These are phyloP conservation scores for Aphanoascus verrucosus DNA, from an alignment of 2,329 filamentous ascomycete species.

Conservation along the genomic window DNA sequence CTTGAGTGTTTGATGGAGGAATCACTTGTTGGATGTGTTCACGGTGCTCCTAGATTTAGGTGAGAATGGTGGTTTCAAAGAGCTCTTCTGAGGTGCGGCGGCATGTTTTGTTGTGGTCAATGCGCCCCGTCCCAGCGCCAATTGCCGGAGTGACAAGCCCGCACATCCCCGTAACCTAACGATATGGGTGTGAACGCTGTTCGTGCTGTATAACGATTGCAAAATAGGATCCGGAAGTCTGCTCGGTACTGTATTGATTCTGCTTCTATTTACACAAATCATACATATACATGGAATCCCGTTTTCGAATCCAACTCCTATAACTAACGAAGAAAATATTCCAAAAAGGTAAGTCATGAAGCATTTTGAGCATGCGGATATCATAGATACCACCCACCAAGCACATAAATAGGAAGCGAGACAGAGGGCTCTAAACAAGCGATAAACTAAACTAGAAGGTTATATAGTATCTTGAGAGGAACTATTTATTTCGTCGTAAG, in stretches of 20 bases:
- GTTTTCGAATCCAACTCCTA: constrained; percentile 5
- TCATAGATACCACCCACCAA: background rate
- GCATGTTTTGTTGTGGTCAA: constrained; percentile 4
- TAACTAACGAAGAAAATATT: background rate
- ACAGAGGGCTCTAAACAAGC: background rate
- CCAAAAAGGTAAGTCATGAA: background rate
- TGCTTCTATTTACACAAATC: background rate
- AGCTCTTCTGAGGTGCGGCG: background rate
- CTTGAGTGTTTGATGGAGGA: constrained; percentile 19
- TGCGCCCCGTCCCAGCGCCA: background rate
- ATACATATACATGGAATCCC: background rate
- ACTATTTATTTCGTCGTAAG: constrained; percentile 36
- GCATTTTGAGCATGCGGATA: background rate
- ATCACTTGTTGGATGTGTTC: constrained; percentile 3
- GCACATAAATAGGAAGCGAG: background rate
- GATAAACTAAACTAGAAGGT: background rate
- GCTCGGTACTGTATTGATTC: background rate
- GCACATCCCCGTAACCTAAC: background rate
- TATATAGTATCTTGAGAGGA: background rate
- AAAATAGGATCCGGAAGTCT: background rate
- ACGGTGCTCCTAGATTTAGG: background rate
- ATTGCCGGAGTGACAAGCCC: background rate
- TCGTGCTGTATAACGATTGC: no score
- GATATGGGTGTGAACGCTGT: no score
- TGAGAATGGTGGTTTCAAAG: constrained; percentile 5